These are phyloP conservation scores for Megacollybia platyphylla DNA, from an alignment of 1,284 basidiomycete species.

Conservation along the genomic window DNA sequence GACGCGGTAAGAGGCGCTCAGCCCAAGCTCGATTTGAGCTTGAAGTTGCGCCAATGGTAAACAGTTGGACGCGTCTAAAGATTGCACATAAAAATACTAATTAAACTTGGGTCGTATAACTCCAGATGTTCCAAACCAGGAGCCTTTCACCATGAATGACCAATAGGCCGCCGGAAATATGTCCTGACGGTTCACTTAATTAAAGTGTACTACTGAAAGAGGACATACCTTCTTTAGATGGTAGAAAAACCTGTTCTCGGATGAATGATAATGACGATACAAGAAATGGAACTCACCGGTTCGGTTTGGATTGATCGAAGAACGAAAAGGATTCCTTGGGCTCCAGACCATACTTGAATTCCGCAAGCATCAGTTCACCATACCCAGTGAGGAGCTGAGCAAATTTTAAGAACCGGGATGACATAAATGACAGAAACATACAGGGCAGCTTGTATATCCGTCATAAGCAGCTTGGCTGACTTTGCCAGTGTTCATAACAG, in stretches of 20 bases:
- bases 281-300: slow-evolving; percentile 28
- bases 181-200: slow-evolving; percentile 23
- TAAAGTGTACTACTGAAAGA: neutral
- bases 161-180: slow-evolving; percentile 88
- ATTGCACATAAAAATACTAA: neutral
- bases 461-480: slow-evolving; percentile 60
- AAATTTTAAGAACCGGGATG: slow-evolving; percentile 9
- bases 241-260: slow-evolving; percentile 58
- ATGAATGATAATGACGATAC: slow-evolving; percentile 2
- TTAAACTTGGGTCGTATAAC: slow-evolving; percentile 30
- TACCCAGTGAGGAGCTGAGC: slow-evolving; percentile 70
- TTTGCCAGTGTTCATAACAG: slow-evolving; percentile 61
- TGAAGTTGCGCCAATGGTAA: too few species aligned
- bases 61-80: too few species aligned
- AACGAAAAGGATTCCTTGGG: slow-evolving; percentile 78
- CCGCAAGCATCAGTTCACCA: slow-evolving; percentile 80
- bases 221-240: slow-evolving; percentile 72
- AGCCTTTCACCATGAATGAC: slow-evolving; percentile 66
- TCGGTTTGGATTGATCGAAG: slow-evolving; percentile 61
- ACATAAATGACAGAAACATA: slow-evolving; percentile 21
- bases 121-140: slow-evolving; percentile 56
- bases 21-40: too few species aligned
- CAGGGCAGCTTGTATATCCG: slow-evolving; percentile 79
- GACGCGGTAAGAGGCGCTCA: neutral
- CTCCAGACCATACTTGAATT: slow-evolving; percentile 79